phyloP scores from a whole-genome alignment of 768 basidiomycete genomes.

The Amanita phalloides region DNA sequence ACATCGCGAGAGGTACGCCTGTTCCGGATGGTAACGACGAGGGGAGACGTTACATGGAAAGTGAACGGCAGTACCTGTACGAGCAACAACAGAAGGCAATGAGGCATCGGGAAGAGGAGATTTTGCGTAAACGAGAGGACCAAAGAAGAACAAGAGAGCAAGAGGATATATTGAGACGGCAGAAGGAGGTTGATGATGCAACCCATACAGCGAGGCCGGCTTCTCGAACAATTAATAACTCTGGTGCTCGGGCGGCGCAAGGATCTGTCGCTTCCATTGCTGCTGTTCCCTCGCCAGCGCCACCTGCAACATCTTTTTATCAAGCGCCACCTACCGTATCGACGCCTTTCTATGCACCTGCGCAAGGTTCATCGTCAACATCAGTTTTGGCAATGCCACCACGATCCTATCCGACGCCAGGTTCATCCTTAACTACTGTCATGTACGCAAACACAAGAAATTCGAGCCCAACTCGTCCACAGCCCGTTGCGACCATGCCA shows the following conservation, averaged over 20 bases:
- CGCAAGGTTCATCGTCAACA: constrained; percentile 7
- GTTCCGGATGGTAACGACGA: neutral
- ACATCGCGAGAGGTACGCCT: neutral
- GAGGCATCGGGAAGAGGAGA: constrained; percentile 37
- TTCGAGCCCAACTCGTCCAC: neutral
- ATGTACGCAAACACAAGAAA: constrained; percentile 1
- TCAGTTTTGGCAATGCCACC: neutral
- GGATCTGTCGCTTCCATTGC: constrained; percentile 5
- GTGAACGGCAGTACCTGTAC: constrained; percentile 4
- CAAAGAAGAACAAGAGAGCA: constrained; percentile 37
- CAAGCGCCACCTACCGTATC: constrained; percentile 4
- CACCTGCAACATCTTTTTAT: constrained; percentile 6
- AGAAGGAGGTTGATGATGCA: constrained; percentile 47
- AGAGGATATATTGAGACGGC: constrained; percentile 45
- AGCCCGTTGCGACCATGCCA: neutral
- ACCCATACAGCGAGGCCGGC: constrained; percentile 32
- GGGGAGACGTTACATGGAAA: constrained; percentile 1
- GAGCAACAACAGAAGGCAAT: constrained; percentile 33
- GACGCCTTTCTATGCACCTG: constrained; percentile 8
- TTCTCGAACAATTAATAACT: constrained; percentile 15
- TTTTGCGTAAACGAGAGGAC: constrained; percentile 21
- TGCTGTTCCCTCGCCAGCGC: constrained; percentile 2
- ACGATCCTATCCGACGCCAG: neutral
- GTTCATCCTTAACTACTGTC: constrained; percentile 5
- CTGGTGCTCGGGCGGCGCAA: constrained; percentile 2